Evolutionary conservation across 2,329 filamentous ascomycete genomes (phyloP), one percentile per base, ranked within the genome.

Genomic region (Grosmannia serpens): DNA sequence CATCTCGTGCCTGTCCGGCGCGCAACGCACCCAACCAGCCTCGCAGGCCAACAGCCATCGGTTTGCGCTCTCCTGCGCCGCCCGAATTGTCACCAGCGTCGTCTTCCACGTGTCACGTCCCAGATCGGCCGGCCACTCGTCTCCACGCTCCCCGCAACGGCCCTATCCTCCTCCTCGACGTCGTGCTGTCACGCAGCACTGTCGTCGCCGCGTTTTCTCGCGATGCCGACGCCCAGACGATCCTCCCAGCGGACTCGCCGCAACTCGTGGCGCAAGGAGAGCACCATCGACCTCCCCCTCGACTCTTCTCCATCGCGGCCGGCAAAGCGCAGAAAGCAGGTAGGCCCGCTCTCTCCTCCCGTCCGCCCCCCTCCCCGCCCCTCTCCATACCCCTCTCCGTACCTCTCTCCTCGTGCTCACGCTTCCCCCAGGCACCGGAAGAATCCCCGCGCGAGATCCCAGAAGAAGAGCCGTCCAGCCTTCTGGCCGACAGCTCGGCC

Each of bases 261-360:
- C 60, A 69, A 70, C 35, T 63, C 67, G 59, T 56, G 53, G 54
- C 67, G 67, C 63, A 69, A 66, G 59, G 70, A 72, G 33, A 60
- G 65, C 20, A 60, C 57, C 33, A 46, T 60, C 51, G 66, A 68
- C 26, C 64, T 64, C 46, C 65, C 62, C 55, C 75, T 79, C 50
- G 75, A 78, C 53, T 81, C 82, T 29, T 85, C 83, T 4, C 82
- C 83, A 17, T 80, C 77, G 60, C 78, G 82, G 57, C 82, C 83
- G n/a, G 73, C 77, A 13, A 86, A 86, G 73, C 81, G 83, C 67
- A 80, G 83, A 71, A 85, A 78, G 73, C 83, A 81, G 77, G 81
- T 82, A 70, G 53, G 69, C 63, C 5, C 31, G 4, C 17, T 53
- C 22, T 15, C 31, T 53, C 26, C 22, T 22, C 24, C 13, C 26